Conservation (phyloP, 371 early-diverging fungal genomes). For the Enterospora canceri region DNA sequence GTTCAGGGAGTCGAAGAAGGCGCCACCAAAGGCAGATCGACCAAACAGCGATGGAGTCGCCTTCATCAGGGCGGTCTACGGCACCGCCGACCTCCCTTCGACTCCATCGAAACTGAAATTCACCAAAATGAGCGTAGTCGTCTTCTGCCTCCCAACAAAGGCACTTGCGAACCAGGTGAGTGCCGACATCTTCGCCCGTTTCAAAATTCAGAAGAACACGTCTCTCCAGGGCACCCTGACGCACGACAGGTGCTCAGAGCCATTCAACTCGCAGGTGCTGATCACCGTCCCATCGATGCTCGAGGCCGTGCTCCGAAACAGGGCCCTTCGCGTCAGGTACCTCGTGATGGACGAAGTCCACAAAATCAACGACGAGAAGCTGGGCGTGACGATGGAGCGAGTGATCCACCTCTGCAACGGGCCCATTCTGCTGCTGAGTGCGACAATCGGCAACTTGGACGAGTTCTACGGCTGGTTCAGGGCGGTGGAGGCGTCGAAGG, state of each 20-base stretch:
- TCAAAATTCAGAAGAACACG: conserved; percentile 54
- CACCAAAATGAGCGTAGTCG: conserved; percentile 55
- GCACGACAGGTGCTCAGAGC: conserved; percentile 48
- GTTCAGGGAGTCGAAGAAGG: not conserved
- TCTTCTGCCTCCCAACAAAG: conserved; percentile 61
- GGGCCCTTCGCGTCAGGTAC: conserved; percentile 50
- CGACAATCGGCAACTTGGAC: conserved; percentile 60
- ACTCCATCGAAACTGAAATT: not conserved
- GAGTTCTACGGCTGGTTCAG: conserved; percentile 57
- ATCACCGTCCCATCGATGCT: conserved; percentile 59
- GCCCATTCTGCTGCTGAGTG: conserved; percentile 59
- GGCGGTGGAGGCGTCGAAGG: conserved; percentile 45
- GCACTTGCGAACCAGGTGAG: conserved; percentile 61
- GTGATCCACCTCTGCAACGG: conserved; percentile 57
- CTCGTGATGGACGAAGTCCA: conserved; percentile 62
- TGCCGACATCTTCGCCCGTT: conserved; percentile 60
- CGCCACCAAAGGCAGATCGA: not conserved
- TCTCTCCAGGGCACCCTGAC: conserved; percentile 54
- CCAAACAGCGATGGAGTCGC: not conserved
- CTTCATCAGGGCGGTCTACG: not conserved
- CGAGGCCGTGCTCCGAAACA: conserved; percentile 38
- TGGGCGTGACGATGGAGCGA: conserved; percentile 59
- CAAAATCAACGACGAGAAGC: conserved; percentile 56
- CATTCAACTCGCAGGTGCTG: conserved; percentile 57
- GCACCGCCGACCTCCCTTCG: not conserved